Percentiles rank a stretch among this genome's conserved stretches.
phyloP scores from a whole-genome alignment of 2,329 filamentous ascomycete genomes.

The Neofusicoccum ribis region DNA sequence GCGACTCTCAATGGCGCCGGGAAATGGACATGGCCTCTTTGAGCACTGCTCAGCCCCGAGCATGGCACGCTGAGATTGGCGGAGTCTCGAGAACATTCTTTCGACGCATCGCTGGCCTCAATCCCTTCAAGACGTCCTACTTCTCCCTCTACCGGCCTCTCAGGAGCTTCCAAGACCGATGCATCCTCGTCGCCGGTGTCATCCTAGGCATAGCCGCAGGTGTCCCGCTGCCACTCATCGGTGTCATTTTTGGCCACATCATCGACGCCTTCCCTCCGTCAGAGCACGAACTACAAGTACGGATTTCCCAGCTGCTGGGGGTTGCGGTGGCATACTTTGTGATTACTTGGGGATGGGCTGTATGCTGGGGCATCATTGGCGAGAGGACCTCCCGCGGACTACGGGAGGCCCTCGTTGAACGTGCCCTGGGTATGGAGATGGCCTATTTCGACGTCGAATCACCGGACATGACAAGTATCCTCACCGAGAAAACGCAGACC shows the following conservation, averaged over 20 bases:
- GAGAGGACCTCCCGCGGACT: conserved; percentile 51
- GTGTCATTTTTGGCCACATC: conserved; percentile 49
- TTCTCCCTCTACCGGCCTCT: conserved; percentile 50
- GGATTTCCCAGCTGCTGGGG: conserved; percentile 46
- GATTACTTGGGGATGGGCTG: conserved; percentile 51
- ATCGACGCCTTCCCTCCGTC: conserved; percentile 53
- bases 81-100: conserved; percentile 35
- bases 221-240: conserved; percentile 43
- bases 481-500: conserved; percentile 48
- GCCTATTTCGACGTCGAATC: conserved; percentile 54
- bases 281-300: conserved; percentile 42
- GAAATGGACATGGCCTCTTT: conserved; percentile 38
- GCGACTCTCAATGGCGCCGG: conserved; percentile 33
- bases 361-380: conserved; percentile 52
- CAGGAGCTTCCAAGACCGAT: conserved; percentile 41
- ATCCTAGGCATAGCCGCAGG: conserved; percentile 42
- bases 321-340: conserved; percentile 52
- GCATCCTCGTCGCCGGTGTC: conserved; percentile 36
- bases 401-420: conserved; percentile 48
- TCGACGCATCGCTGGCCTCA: conserved; percentile 42
- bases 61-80: conserved; percentile 32
- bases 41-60: conserved; percentile 34
- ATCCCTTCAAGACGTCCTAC: conserved; percentile 52
- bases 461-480: conserved; percentile 49
- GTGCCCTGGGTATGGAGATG: conserved; percentile 53